A percentile compares a stretch with the other conserved stretches of the same genome.
phyloP scores from a whole-genome alignment of 306 rosid species.

The Corylus americana region DNA sequence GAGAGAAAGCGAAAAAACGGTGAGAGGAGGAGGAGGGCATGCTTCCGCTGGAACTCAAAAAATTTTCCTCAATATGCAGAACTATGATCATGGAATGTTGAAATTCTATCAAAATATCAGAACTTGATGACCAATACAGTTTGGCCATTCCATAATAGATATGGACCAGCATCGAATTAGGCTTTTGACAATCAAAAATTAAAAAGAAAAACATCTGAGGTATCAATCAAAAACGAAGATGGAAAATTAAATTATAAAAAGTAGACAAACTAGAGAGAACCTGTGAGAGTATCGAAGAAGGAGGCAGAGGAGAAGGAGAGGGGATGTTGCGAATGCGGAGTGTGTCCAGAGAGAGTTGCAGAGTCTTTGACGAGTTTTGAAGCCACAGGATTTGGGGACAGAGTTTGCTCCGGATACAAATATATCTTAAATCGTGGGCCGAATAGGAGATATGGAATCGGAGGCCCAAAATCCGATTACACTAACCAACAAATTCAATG shows the following conservation, averaged over 20 bases:
- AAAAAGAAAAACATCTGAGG: too few relatives aligned
- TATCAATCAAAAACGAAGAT: too few relatives aligned
- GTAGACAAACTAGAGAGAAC: neutral
- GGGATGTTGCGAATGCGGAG: neutral
- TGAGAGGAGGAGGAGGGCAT: neutral
- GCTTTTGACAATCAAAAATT: too few relatives aligned
- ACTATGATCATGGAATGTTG: neutral
- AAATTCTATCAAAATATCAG: neutral
- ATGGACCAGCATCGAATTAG: too few relatives aligned
- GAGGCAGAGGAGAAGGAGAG: neutral
- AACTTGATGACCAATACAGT: neutral
- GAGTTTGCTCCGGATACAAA: too few relatives aligned
- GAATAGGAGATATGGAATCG: too few relatives aligned
- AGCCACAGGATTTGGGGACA: too few relatives aligned
- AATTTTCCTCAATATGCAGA: neutral
- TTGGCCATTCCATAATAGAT: too few relatives aligned
- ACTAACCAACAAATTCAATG: too few relatives aligned
- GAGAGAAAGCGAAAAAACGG: neutral
- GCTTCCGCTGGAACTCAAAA: neutral
- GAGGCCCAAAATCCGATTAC: too few relatives aligned
- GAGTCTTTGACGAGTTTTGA: neutral
- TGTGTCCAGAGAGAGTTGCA: neutral
- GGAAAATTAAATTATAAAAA: too few relatives aligned
- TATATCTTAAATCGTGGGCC: too few relatives aligned
- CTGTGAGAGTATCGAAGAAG: neutral